Evolutionary conservation across 768 basidiomycete genomes (phyloP), one percentile per base, ranked within the genome.

Genomic region (Boletus fagicola): DNA sequence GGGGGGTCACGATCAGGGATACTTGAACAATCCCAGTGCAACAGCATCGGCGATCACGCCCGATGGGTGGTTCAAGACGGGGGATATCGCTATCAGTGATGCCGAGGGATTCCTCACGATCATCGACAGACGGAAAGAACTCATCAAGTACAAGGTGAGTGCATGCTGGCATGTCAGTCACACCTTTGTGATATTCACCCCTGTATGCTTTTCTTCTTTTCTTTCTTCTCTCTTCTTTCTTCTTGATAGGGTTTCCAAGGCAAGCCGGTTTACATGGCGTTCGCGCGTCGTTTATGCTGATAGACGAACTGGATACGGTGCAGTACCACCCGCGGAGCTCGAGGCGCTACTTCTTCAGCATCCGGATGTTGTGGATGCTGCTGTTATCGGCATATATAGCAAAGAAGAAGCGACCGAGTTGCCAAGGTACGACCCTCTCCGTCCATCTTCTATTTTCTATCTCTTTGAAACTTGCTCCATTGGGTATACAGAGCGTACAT

Each of bases 311-410:
- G 11, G 0, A 26, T 1, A 26, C 40, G 38, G 50, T 58, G 40
- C 62, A 90, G 92, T 94, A 18, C 84, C 93, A 8, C 92, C 92
- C 0, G 92, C 93, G 2, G 92, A 94, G 63, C 79, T 95, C 5
- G 93, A 95, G 65, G 81, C 83, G 30, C 74, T 92, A 0, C 79
- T 94, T 0, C 73, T 94, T 16, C 82, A 82, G 5, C 88, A 94
- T 63, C 85, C 87, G 1, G 82, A 87, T 0, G 77, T 96, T 18
- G 86, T 83, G 3, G 94, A 97, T 64, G 81, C 79, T 1, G 92
- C 86, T 11, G 93, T 96, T 20, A 87, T 94, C 54, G 91, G 92
- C 2, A 74, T 94, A 1, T 77, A 85, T 5, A 81, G 78, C 59
- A 77, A 78, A 5, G 78, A 79, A 53, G 82, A 92, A 62, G 87